Evolutionary conservation across 2,329 filamentous ascomycete species (phyloP), one percentile per base, ranked within the genome.

Genomic region (Aaosphaeria pasadenensis): DNA sequence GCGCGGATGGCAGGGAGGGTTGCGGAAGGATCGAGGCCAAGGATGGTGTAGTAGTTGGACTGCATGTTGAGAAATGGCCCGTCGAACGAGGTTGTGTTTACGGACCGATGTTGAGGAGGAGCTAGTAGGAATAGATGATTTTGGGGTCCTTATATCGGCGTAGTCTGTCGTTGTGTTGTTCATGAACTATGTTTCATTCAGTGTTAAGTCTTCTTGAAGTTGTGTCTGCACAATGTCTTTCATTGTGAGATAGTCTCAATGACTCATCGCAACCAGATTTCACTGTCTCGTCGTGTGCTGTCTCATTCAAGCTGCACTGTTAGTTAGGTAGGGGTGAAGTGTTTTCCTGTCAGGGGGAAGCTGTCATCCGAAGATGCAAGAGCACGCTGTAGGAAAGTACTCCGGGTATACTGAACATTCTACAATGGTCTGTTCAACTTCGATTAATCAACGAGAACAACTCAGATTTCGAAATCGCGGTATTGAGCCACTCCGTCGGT

Each of bases 1-100:
- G 58, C 52, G 28, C 53, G 44, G 39, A 62, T 56, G 30, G 57
- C 51, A 32, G 51, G 40, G 11, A 43, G 41, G 11, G 53, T 46
- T 5, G 56, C 55, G n/a, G 39, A 40, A 5, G 49, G 49, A n/a
- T 46, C 48, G 29, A 62, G 43, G 30, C 50, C 53, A 11, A 60
- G 52, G n/a, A 47, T 49, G 13, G 42, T 35, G 54, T 56, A 59
- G 39, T 59, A 46, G 50, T 57, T 44, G 28, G 45, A 5, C 41
- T 47, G 29, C 43, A 30, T 51, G 48, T 55, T 39, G 49, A 24
- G 17, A 24, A 24, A 24, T 32, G 24, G 38, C 38, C 11, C 30
- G 7, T 30, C 24, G 43, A 29, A 36, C 33, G 24, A 5, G 29
- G 13, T 5, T 39, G 44, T 5, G 7, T 13, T n/a, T 6, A 9